Percentiles rank a stretch among this genome's conserved stretches.
Evolutionary conservation across 2,329 filamentous ascomycete species (phyloP).

Genomic region (Aspergillus pseudoglaucus): DNA sequence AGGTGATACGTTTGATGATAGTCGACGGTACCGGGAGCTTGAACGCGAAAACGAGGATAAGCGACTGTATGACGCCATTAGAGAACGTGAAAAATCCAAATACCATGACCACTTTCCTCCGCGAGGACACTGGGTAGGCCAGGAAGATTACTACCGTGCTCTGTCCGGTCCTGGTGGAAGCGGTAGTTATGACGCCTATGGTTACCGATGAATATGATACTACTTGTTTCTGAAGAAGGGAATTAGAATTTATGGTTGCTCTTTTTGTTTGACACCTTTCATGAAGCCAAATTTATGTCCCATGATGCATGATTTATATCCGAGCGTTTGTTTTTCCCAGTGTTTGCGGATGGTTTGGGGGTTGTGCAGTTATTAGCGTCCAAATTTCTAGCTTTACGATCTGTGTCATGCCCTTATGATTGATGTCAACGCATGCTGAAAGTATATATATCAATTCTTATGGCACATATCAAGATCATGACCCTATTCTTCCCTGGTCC

Average conservation of each 20-base stretch:
- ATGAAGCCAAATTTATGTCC: neutral
- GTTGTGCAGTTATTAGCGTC: too few relatives aligned
- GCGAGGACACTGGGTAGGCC: slow-evolving; percentile 24
- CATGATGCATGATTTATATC: too few relatives aligned
- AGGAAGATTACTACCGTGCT: slow-evolving; percentile 35
- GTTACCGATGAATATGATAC: slow-evolving; percentile 16
- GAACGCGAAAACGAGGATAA: slow-evolving; percentile 19
- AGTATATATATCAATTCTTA: too few relatives aligned
- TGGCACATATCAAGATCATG: neutral
- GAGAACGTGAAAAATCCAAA: slow-evolving; percentile 22
- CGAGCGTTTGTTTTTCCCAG: neutral
- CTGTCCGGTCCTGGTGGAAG: slow-evolving; percentile 18
- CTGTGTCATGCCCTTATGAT: too few relatives aligned
- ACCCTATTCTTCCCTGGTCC: neutral
- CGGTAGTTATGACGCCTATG: slow-evolving; percentile 18
- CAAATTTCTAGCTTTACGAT: too few relatives aligned
- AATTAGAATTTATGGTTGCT: neutral
- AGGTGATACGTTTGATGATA: slow-evolving; percentile 19
- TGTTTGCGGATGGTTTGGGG: neutral
- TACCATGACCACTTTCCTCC: slow-evolving; percentile 14
- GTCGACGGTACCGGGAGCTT: slow-evolving; percentile 22
- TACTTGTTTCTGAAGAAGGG: neutral
- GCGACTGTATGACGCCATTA: slow-evolving; percentile 20
- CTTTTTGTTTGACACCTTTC: slow-evolving; percentile 1
- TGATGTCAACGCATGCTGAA: too few relatives aligned